A percentile compares a stretch with the other conserved stretches of the same genome.
phyloP scores from a whole-genome alignment of 2,329 filamentous ascomycete species.

The Sordariomycetes sp. region DNA sequence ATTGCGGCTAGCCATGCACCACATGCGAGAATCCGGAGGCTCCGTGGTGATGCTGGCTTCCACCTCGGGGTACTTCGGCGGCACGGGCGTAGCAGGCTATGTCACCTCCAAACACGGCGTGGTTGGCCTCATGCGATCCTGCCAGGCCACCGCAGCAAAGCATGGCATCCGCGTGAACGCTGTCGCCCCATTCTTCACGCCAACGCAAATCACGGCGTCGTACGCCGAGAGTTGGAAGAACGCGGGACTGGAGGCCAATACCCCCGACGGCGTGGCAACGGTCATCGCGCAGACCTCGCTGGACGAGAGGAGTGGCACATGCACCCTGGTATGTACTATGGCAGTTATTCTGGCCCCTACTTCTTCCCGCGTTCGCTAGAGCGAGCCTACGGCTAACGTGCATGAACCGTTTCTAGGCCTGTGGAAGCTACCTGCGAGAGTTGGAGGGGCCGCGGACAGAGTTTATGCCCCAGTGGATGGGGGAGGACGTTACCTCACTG shows the following conservation, averaged over 20 bases:
- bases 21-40: conserved; percentile 2
- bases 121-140: conserved; percentile 9
- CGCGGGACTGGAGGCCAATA: neutral
- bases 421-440: neutral
- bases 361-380: neutral
- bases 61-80: conserved; percentile 11
- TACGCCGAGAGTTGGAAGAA: neutral
- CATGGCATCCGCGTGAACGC: conserved; percentile 8
- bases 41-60: conserved; percentile 10
- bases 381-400: neutral
- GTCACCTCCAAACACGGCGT: conserved; percentile 12
- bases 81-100: conserved; percentile 9
- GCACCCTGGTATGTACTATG: neutral
- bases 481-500: neutral
- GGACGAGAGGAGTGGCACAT: neutral
- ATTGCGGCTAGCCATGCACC: neutral
- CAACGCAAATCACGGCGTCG: conserved; percentile 5
- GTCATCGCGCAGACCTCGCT: neutral
- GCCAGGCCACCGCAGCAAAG: conserved; percentile 1
- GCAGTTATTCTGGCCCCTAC: neutral
- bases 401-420: neutral
- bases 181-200: conserved; percentile 10
- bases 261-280: neutral
- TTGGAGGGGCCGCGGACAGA: neutral
- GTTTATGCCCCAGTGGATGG: neutral